Conservation (phyloP, 257 asterid species). For the Lithospermum erythrorhizon region DNA sequence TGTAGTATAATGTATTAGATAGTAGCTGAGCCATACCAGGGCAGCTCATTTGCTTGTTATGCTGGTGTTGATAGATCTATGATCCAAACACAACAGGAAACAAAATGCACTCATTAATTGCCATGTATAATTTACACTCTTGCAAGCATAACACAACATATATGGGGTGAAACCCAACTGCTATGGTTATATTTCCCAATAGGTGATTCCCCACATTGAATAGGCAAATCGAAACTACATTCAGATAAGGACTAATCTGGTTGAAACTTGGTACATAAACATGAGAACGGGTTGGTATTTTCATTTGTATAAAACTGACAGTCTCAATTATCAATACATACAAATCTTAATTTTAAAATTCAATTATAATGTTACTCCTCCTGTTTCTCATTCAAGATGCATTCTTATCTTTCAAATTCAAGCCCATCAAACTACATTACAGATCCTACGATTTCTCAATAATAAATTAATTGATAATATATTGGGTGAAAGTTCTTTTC, state of each 20-base stretch:
- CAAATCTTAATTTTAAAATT: neutral
- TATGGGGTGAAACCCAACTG: neutral
- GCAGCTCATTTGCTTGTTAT: conserved; percentile 95
- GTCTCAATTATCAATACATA: no score
- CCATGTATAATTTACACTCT: neutral
- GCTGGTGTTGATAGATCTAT: conserved; percentile 85
- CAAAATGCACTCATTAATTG: neutral
- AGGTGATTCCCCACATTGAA: no score
- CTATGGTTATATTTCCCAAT: no score
- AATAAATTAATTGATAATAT: no score
- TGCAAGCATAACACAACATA: neutral
- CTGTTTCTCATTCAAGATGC: neutral
- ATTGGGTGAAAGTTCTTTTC: no score
- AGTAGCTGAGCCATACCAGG: conserved; percentile 96
- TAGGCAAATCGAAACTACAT: no score
- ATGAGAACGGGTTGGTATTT: no score
- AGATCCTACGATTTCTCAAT: no score
- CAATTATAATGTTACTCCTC: neutral
- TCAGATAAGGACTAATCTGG: no score
- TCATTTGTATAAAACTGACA: no score
- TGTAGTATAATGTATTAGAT: conserved; percentile 78
- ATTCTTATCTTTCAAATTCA: neutral
- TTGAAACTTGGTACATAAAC: no score
- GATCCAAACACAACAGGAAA: conserved; percentile 5
- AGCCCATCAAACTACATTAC: neutral